Evolutionary conservation across 768 basidiomycete genomes (phyloP), one percentile per base, ranked within the genome.

Genomic region (Termitomyces sp.): DNA sequence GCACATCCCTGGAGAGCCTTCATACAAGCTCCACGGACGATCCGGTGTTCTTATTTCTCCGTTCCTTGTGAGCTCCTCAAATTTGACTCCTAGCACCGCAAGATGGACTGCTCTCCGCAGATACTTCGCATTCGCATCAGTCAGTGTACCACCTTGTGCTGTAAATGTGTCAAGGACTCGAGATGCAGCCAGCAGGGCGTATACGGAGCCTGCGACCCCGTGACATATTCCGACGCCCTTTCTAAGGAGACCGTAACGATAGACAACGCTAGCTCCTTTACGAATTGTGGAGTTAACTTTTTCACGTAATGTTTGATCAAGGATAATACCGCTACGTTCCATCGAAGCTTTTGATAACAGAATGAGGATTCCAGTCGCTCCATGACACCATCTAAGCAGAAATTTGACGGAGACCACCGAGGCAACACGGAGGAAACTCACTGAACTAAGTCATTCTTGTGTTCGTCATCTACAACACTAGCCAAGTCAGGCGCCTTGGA

Each of bases 171-270:
- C 76, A n/a, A 81, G 67, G 1, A 68, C 74, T 43, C 76, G 72
- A 0, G 80, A 76, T 1, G 71, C 74, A 0, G 79, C 74, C 20
- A 85, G 70, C 10, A 84, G 71, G 3, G 79, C 78, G 55, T 75
- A 82, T 6, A 82, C 74, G n/a, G 70, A 76, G 3, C 83, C 82
- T 9, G 72, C 79, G 5, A 79, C 73, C 5, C 83, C 83, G 57
- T 85, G 82, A 60, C 83, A 85, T 11, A 84, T 68, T 0, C 83
- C 82, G n/a, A 83, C 66, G 11, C 83, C 83, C 63, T 84, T 85
- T 3, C 72, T 72, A 16, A 83, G 71, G 7, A 83, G 61, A 0
- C 83, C 83, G 6, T 68, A 71, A 9, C 67, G 61, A 58, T 83
- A 82, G 13, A 82, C 73, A 9, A 80, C 60, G 1, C 63, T 62